These are phyloP conservation scores for Solanum pennellii DNA, from an alignment of 257 asterid genomes.

Conservation along the genomic window DNA sequence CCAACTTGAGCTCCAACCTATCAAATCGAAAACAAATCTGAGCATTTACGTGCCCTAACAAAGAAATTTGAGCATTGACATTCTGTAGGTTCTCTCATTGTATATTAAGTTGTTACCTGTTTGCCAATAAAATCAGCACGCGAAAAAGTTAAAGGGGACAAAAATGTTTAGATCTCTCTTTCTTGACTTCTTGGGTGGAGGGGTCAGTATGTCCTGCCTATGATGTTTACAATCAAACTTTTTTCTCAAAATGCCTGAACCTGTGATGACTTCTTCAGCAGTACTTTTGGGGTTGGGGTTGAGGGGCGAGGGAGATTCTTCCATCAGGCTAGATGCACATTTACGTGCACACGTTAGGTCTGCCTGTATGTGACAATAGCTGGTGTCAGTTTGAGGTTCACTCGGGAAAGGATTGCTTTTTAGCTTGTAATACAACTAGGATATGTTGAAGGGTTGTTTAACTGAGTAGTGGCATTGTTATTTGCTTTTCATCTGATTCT, in stretches of 20 bases:
- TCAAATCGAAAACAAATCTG: not conserved
- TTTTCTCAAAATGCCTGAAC: not conserved
- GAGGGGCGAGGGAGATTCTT: not conserved
- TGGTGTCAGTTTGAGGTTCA: not conserved
- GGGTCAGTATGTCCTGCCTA: not conserved
- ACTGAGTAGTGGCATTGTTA: not conserved
- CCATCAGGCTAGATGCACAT: not conserved
- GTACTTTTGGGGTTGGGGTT: not conserved
- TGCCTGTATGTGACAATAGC: not conserved
- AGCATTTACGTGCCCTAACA: not conserved
- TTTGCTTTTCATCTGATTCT: not conserved
- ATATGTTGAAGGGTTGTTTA: not conserved
- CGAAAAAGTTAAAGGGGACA: not conserved
- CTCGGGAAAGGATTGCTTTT: not conserved
- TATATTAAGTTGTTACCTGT: not conserved
- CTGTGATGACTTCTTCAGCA: not conserved
- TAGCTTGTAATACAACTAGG: not conserved
- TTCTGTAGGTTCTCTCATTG: not conserved
- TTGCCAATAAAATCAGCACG: not conserved
- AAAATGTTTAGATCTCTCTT: not conserved
- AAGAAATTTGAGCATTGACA: not conserved
- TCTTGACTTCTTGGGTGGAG: not conserved
- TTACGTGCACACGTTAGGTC: not conserved
- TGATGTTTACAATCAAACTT: not conserved
- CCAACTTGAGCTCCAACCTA: not conserved